phyloP scores from a whole-genome alignment of 208 protist species.

The Lotmaria passim region DNA sequence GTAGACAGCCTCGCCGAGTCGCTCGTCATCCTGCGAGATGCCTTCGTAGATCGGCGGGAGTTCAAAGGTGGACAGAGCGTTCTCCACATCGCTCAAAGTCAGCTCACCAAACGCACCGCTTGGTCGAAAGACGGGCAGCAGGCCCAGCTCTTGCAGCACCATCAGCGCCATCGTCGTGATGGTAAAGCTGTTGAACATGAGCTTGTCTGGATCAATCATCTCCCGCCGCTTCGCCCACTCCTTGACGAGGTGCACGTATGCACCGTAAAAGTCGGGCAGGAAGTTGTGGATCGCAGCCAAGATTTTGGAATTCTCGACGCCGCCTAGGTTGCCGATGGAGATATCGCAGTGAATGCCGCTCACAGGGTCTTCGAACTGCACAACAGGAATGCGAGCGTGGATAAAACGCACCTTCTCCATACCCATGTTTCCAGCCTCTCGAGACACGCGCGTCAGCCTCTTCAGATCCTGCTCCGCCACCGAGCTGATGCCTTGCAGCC shows the following conservation, averaged over 20 bases:
- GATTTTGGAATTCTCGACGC: slow-evolving; percentile 88
- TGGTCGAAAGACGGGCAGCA: slow-evolving; percentile 80
- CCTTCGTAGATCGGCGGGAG: slow-evolving; percentile 81
- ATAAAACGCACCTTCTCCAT: slow-evolving; percentile 87
- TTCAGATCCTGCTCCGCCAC: slow-evolving; percentile 76
- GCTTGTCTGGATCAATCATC: slow-evolving; percentile 82
- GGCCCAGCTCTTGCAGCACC: slow-evolving; percentile 89
- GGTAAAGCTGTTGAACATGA: slow-evolving; percentile 91
- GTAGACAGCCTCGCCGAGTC: slow-evolving; percentile 85
- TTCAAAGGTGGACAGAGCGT: slow-evolving; percentile 46
- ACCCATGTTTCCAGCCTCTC: slow-evolving; percentile 73
- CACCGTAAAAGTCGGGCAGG: slow-evolving; percentile 85
- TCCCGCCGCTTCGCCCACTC: slow-evolving; percentile 86
- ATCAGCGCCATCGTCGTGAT: slow-evolving; percentile 90
- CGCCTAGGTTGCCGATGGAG: slow-evolving; percentile 89
- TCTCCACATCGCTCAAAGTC: slow-evolving; percentile 62
- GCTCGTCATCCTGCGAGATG: slow-evolving; percentile 78
- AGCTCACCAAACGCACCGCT: slow-evolving; percentile 81
- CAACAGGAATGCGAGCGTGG: slow-evolving; percentile 81
- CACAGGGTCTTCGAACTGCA: slow-evolving; percentile 81
- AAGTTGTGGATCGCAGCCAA: slow-evolving; percentile 66
- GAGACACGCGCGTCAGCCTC: slow-evolving; percentile 73
- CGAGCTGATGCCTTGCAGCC: slow-evolving; percentile 64
- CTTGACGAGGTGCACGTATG: slow-evolving; percentile 89
- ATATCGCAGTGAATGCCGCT: slow-evolving; percentile 84